Conservation (phyloP, 2,329 filamentous ascomycete genomes). For the Venturiaceae sp. region DNA sequence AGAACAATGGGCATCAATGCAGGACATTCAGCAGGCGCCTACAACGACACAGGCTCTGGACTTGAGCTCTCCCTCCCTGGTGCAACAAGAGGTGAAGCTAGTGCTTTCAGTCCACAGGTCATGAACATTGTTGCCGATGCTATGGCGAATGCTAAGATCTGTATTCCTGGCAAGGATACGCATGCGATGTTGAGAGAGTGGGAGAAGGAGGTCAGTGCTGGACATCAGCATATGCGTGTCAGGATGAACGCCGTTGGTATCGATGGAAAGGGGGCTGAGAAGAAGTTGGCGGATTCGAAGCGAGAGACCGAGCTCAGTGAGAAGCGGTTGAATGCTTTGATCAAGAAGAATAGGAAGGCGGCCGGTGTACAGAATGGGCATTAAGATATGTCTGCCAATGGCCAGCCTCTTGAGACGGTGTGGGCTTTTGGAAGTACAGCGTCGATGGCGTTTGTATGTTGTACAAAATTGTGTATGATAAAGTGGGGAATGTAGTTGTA, state of each 20-base stretch:
- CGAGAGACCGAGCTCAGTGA: constrained; percentile 55
- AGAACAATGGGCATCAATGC: background rate
- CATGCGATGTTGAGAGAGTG: background rate
- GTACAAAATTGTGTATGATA: too few species aligned
- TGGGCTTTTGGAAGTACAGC: too few species aligned
- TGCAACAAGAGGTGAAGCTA: background rate
- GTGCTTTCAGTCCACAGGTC: background rate
- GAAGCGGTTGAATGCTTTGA: constrained; percentile 49
- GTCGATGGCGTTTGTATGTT: too few species aligned
- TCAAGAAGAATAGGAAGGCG: constrained; percentile 50
- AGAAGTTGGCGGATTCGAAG: constrained; percentile 27
- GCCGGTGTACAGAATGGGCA: constrained; percentile 17
- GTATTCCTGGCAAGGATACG: background rate
- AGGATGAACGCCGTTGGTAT: constrained; percentile 40
- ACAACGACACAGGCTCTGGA: background rate
- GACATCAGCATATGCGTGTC: constrained; percentile 6
- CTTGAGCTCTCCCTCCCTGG: background rate
- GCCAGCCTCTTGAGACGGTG: background rate
- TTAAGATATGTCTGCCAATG: background rate
- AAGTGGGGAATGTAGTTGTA: too few species aligned
- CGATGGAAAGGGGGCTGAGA: constrained; percentile 54
- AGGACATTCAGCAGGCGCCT: background rate
- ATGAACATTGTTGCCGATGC: background rate
- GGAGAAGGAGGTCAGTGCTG: background rate
- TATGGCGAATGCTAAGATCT: background rate